Evolutionary conservation across 805 yeast species (phyloP).

Genomic region (Candida michaelii): DNA sequence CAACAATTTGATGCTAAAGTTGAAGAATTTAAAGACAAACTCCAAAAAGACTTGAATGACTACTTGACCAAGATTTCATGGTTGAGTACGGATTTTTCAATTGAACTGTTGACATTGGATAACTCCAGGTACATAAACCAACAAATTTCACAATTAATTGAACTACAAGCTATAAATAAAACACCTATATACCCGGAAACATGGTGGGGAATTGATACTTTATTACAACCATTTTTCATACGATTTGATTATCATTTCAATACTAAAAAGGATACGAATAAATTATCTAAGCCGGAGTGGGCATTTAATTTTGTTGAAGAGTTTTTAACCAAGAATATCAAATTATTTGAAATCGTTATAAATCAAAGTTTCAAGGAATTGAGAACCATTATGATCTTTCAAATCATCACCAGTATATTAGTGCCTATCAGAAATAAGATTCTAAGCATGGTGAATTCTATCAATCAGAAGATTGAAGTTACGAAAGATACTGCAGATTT

Average conservation of each 20-base stretch:
- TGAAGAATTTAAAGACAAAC: slow-evolving; percentile 6
- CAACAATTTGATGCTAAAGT: slow-evolving; percentile 11
- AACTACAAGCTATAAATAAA: slow-evolving; percentile 31
- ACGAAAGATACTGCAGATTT: slow-evolving; percentile 17
- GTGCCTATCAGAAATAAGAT: slow-evolving; percentile 49
- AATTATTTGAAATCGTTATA: slow-evolving; percentile 40
- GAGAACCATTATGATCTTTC: slow-evolving; percentile 30
- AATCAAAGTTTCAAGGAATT: slow-evolving; percentile 29
- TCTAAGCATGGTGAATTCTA: slow-evolving; percentile 18
- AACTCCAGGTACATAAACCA: slow-evolving; percentile 9
- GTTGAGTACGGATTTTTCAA: slow-evolving; percentile 19
- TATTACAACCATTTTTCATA: slow-evolving; percentile 45
- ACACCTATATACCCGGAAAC: slow-evolving; percentile 33
- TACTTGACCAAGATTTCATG: slow-evolving; percentile 21
- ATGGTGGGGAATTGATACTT: slow-evolving; percentile 51
- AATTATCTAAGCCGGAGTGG: slow-evolving; percentile 72
- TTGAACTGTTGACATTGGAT: slow-evolving; percentile 2
- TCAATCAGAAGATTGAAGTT: slow-evolving; percentile 25
- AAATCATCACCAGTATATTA: slow-evolving; percentile 46
- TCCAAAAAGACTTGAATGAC: slow-evolving; percentile 15
- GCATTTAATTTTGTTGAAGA: slow-evolving; percentile 51
- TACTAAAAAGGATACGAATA: slow-evolving; percentile 56
- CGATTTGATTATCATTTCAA: slow-evolving; percentile 65
- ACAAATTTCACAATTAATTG: slow-evolving; percentile 20
- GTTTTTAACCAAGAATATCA: slow-evolving; percentile 40